Evolutionary conservation across 441 rosid species (phyloP).

Genomic region (Bocquillonia castaneifolia): DNA sequence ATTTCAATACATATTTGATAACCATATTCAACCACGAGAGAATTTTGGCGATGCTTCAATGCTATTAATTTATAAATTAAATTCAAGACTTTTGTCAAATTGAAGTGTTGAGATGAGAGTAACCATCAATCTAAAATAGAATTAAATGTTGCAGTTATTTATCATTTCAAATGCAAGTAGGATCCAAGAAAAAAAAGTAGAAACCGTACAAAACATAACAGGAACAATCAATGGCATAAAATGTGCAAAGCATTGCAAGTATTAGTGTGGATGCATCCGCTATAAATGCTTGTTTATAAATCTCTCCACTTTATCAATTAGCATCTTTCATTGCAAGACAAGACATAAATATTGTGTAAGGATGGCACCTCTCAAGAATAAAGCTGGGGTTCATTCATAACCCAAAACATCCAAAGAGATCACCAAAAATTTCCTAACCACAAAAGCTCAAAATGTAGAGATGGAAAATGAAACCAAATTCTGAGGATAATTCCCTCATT

Average conservation of each 20-base stretch:
- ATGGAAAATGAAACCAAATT: not conserved
- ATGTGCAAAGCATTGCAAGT: not conserved
- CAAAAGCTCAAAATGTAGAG: not conserved
- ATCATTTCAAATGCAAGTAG: not conserved
- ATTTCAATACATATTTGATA: no score
- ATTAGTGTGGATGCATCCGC: not conserved
- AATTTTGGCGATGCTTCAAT: no score
- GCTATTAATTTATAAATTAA: no score
- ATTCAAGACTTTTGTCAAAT: no score
- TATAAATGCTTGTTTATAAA: not conserved
- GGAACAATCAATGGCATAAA: not conserved
- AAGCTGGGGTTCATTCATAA: not conserved
- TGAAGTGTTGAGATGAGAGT: not conserved
- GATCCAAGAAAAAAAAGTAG: not conserved
- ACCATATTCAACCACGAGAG: no score
- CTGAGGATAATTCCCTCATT: slow-evolving; percentile 7
- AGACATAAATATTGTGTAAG: not conserved
- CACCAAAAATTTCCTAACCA: not conserved
- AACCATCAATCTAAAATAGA: no score
- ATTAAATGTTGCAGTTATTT: not conserved
- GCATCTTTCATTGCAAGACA: not conserved
- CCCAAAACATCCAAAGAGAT: slow-evolving; percentile 4
- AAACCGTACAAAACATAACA: not conserved
- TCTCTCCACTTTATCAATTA: not conserved
- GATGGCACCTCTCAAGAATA: not conserved